Conservation (phyloP, 352 stramenopile species). For the Pythium brassicae region DNA sequence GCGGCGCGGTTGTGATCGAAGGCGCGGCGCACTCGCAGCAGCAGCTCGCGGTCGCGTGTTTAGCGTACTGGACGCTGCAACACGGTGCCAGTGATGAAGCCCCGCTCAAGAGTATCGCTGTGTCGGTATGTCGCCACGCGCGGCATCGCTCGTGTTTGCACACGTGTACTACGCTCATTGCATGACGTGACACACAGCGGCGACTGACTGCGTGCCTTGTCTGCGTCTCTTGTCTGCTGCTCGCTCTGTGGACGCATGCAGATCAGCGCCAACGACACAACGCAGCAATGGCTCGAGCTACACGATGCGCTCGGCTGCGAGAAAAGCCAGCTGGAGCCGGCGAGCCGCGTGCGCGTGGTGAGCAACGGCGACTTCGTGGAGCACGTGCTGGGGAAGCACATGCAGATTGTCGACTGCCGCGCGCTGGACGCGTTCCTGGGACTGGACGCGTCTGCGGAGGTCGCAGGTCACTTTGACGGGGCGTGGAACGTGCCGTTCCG, state of each 20-base stretch:
- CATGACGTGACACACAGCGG: no score
- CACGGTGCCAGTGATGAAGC: background rate
- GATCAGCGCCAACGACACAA: conserved; percentile 20
- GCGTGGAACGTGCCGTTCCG: conserved; percentile 50
- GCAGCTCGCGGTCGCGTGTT: conserved; percentile 47
- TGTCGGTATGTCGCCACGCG: conserved; percentile 6
- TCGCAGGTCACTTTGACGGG: conserved; percentile 51
- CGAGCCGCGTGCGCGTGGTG: conserved; percentile 21
- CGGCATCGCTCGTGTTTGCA: background rate
- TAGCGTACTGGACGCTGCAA: conserved; percentile 41
- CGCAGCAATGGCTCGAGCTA: conserved; percentile 30
- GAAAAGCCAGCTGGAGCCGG: conserved; percentile 23
- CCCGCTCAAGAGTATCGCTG: conserved; percentile 15
- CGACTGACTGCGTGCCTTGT: no score
- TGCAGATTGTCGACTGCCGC: conserved; percentile 54
- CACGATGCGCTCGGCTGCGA: conserved; percentile 39
- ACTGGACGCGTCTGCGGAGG: conserved; percentile 24
- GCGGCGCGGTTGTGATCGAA: conserved; percentile 10
- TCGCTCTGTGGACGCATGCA: conserved; percentile 1
- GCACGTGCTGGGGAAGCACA: conserved; percentile 23
- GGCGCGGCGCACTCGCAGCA: conserved; percentile 31
- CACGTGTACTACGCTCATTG: no score
- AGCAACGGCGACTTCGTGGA: conserved; percentile 20
- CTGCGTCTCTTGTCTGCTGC: no score
- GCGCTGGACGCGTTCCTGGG: conserved; percentile 45